These are phyloP conservation scores for Sisymbrium altissimum DNA, from an alignment of 345 rosid species.

Conservation along the genomic window DNA sequence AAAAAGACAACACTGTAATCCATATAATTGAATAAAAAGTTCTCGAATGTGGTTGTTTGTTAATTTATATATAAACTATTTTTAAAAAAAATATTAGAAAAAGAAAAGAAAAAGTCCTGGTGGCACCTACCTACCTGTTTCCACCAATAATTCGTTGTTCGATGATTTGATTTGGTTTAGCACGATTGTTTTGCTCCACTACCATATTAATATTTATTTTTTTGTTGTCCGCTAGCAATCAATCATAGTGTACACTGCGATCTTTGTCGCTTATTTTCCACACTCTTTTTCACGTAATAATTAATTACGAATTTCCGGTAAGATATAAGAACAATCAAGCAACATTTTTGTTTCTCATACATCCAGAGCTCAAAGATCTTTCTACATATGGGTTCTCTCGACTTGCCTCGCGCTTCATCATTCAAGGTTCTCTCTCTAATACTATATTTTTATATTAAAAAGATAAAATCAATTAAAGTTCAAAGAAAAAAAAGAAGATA, in stretches of 20 bases:
- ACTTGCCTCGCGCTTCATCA: constrained; percentile 19
- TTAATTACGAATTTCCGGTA: not conserved
- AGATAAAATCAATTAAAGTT: not conserved
- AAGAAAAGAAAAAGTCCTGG: not conserved
- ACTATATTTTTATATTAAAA: not conserved
- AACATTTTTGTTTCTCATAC: not conserved
- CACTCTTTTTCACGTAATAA: not conserved
- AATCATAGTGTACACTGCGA: not conserved
- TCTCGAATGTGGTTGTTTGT: too few relatives aligned
- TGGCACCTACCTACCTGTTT: not conserved
- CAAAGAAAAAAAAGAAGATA: too few relatives aligned
- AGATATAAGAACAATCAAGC: not conserved
- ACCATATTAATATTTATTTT: not conserved
- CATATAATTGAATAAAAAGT: too few relatives aligned
- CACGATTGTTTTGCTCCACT: not conserved
- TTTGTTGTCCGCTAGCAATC: not conserved
- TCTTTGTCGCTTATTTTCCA: not conserved
- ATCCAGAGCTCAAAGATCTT: not conserved
- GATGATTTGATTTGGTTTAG: not conserved
- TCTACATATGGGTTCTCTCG: constrained; percentile 7
- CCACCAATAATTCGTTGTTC: too few relatives aligned
- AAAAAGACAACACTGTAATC: too few relatives aligned
- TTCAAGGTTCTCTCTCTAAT: constrained; percentile 22
- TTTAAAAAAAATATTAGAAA: not conserved
- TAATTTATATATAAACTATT: too few relatives aligned